Base-by-base conservation (phyloP, 208 protist species). In the Cochliopodium minus region DNA sequence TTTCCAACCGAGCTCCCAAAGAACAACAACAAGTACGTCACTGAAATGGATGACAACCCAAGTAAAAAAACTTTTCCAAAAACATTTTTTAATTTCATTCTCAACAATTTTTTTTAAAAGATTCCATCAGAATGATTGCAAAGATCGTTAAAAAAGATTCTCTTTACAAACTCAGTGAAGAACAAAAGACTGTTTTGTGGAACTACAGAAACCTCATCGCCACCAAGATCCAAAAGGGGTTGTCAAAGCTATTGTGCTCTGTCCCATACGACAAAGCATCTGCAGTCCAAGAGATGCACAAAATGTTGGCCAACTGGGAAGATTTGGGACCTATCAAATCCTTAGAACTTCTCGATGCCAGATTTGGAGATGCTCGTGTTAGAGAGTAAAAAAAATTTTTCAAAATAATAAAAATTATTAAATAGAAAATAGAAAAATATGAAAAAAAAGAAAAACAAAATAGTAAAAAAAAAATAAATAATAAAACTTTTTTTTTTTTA, bases 261-360 rank as follows among this genome's bases (percentile, higher is more conserved):
- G 71, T 84, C n/a, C 62, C 74, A 54, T 87, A 72, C 74, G 23
- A 73, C n/a, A 64, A 71, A 36, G 69, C 68, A 11, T 72, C 65
- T 34, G 72, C 74, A 28, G 77, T 83, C 22, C 74, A 77, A 53
- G 74, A 78, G 22, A 64, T 66, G 3, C 69, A 79, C 57, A 63
- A 59, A 34, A 52, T 79, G 23, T 52, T 83, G 9, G 49, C 58
- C 9, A 68, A 65, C 15, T 86, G 74, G 76, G 53, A 48, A 22
- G 62, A 63, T 11, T 61, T 76, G 17, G 42, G 62, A 4, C 72
- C 73, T 4, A 78, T 86, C 32, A 74, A 81, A 57, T 78, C 71
- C 1, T 67, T 86, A 29, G 77, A 84, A 60, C 54, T 88, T 30
- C 68, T 88, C 1, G 79, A 86, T 56, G 68, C 67, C 20, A 67